These are phyloP conservation scores for Lophium mytilinum DNA, from an alignment of 495 filamentous ascomycete genomes.

Conservation along the genomic window DNA sequence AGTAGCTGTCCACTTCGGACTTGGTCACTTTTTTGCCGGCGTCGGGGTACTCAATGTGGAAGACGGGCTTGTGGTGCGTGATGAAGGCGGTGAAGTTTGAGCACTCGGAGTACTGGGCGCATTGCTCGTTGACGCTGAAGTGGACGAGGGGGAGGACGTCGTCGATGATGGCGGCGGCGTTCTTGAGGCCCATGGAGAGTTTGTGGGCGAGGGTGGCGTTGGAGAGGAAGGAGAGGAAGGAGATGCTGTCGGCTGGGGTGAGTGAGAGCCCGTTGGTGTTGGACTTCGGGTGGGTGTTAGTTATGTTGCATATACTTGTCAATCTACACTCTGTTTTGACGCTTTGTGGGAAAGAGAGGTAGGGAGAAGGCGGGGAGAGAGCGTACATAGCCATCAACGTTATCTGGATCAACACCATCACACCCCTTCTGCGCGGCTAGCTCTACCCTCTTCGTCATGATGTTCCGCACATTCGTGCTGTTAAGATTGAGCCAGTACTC, in stretches of 20 bases:
- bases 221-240: constrained; percentile 54
- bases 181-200: constrained; percentile 58
- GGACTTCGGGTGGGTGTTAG: constrained; percentile 16
- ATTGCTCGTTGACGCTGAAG: constrained; percentile 69
- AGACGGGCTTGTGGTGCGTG: constrained; percentile 55
- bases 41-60: constrained; percentile 60
- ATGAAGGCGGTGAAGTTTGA: constrained; percentile 49
- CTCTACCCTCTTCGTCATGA: constrained; percentile 52
- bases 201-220: constrained; percentile 40
- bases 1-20: constrained; percentile 35
- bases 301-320: background rate
- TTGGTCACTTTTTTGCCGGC: constrained; percentile 35
- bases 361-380: background rate
- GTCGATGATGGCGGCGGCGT: constrained; percentile 51
- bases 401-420: constrained; percentile 65
- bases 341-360: background rate
- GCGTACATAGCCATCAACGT: constrained; percentile 55
- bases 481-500: constrained; percentile 60
- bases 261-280: constrained; percentile 50
- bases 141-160: constrained; percentile 49
- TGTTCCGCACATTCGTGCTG: constrained; percentile 47
- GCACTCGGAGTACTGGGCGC: constrained; percentile 53
- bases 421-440: constrained; percentile 53
- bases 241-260: constrained; percentile 45
- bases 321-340: background rate